Evolutionary conservation across 805 yeast genomes (phyloP), one percentile per base, ranked within the genome.

Genomic region (Myxozyma neotropica): DNA sequence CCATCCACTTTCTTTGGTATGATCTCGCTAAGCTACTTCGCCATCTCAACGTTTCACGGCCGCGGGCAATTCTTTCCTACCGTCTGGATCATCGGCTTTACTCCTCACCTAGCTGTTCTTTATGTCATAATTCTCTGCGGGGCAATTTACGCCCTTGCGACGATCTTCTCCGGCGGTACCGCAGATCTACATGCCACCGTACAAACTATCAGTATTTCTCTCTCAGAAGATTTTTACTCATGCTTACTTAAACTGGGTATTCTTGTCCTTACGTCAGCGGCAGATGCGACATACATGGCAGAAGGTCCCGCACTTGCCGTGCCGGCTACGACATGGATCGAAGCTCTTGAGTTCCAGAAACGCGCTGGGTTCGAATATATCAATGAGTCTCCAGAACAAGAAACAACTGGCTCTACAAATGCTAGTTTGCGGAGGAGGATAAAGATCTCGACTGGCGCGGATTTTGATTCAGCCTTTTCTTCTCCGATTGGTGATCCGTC

Each of bases 191-290:
- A 63, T 74, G 79, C 72, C 54, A 81, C 68, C 57, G 72, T 68
- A 64, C 61, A 58, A 23, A 58, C 73, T 2, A 59, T 72, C 44
- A 72, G 71, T 44, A 56, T 78, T 15, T 76, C 73, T 27, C 50
- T 80, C 57, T 69, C 77, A 33, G 90, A 86, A 67, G 92, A 87
- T 72, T 88, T 87, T 69, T 83, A 84, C 69, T 79, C 87, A 0
- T 82, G 85, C 0, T 72, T 84, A 54, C 75, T 82, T 65, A 83
- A 83, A 67, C 71, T 84, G 50, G 90, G 89, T 0, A 75, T 82
- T 57, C 75, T 87, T 47, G 83, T 88, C 15, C 78, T 87, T 40
- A 82, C 85, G n/a, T 83, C 86, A 53, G 85, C 88, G 0, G 85
- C 88, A 1, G 81, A 80, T 57, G 82, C 85, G 31, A 83, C 87